Base-by-base conservation (phyloP, 176 grass and related monocot genomes). In the Carex parvula region DNA sequence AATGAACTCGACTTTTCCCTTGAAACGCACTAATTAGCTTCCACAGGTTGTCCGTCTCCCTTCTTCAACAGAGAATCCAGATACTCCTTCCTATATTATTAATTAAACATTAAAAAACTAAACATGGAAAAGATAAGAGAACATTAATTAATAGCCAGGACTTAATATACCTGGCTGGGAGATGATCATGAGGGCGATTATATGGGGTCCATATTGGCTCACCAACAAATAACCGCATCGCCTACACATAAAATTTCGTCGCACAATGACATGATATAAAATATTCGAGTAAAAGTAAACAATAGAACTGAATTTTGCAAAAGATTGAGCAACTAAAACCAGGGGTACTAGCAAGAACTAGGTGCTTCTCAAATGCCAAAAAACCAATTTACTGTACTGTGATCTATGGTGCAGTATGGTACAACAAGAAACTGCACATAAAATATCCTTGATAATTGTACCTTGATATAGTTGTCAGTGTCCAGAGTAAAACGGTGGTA, bases 401-500 rank as follows among this genome's bases (percentile, higher is more conserved):
- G 20, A 55, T 0, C 12, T 3, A 42, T 29, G 22, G 2, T 48
- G 54, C 11, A 56, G 22, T 55, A 13, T 32, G 24, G 24, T 77
- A 54, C 12, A 30, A 56, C n/a, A 55, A 77, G 22, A 76, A 54
- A 77, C 3, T 33, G 46, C 56, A 22, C 24, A 29, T 8, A 77
- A 73, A 77, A 77, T 17, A 18, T 56, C 48, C 42, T 55, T 55
- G 0, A 76, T 50, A 22, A 26, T 44, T 77, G 69, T 91, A 94
- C 92, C 95, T 98, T 98, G 74, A 98, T 94, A 73, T 94, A 98
- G 86, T 98, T 98, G 82, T 90, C 16, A 48, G 61, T 58, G 44
- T 98, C 95, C 79, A 94, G 81, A 1, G 89, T 98, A 83, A 98
- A 97, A 53, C 94, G 91, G 79, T 98, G 95, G 90, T 94, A 98